phyloP scores from a whole-genome alignment of 768 basidiomycete genomes.

The Ephemerocybe angulata region DNA sequence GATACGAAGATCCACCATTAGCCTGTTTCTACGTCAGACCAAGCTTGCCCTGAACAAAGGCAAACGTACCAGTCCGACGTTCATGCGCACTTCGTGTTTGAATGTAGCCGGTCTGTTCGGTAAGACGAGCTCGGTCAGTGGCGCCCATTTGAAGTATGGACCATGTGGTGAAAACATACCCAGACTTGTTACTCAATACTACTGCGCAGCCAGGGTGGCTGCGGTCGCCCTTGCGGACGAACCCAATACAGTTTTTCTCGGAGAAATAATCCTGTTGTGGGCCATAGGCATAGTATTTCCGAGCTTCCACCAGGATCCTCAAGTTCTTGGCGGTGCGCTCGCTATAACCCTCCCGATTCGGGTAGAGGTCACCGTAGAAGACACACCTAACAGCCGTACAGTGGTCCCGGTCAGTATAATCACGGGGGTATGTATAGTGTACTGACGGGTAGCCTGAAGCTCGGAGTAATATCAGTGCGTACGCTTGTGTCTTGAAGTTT shows the following conservation, averaged over 20 bases:
- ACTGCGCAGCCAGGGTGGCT: slow-evolving; percentile 63
- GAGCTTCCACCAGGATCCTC: slow-evolving; percentile 51
- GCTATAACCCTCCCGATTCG: slow-evolving; percentile 64
- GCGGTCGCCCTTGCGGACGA: slow-evolving; percentile 61
- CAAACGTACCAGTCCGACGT: slow-evolving; percentile 55
- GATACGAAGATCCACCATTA: slow-evolving; percentile 39
- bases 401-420: not conserved
- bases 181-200: slow-evolving; percentile 58
- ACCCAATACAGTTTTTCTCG: slow-evolving; percentile 64
- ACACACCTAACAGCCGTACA: slow-evolving; percentile 52
- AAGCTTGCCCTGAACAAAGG: slow-evolving; percentile 1
- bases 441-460: slow-evolving; percentile 71
- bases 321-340: slow-evolving; percentile 49
- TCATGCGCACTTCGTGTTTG: slow-evolving; percentile 56
- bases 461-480: slow-evolving; percentile 74
- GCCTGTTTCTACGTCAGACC: slow-evolving; percentile 19
- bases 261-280: slow-evolving; percentile 55
- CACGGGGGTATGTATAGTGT: not conserved
- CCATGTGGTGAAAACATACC: slow-evolving; percentile 23
- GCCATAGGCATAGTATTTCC: slow-evolving; percentile 69
- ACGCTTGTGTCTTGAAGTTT: slow-evolving; percentile 78
- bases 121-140: not conserved
- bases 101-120: slow-evolving; percentile 27
- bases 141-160: not conserved
- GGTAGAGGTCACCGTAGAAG: slow-evolving; percentile 85